Conservation (phyloP, 2,329 filamentous ascomycete species). For the Talaromyces verruculosus region DNA sequence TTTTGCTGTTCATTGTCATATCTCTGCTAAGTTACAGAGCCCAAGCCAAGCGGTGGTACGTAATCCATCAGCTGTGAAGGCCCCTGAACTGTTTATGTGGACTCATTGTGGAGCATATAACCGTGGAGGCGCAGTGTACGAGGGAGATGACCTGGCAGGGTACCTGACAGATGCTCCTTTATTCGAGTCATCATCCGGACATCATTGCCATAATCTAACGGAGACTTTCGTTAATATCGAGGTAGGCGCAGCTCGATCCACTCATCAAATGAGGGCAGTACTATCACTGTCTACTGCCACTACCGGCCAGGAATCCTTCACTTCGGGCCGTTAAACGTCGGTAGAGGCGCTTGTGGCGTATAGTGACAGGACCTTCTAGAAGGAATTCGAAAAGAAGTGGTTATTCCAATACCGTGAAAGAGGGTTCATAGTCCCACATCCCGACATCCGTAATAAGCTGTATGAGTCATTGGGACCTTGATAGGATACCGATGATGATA, state of each 20-base stretch:
- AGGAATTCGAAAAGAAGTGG: background rate
- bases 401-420: background rate
- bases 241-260: background rate
- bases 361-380: background rate
- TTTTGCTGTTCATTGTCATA: background rate
- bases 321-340: background rate
- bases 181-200: background rate
- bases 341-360: background rate
- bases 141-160: background rate
- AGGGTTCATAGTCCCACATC: background rate
- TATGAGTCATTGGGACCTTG: background rate
- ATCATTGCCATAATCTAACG: background rate
- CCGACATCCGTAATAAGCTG: background rate
- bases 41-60: background rate
- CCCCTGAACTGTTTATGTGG: background rate
- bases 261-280: background rate
- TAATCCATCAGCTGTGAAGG: background rate
- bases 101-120: background rate
- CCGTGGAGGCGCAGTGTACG: background rate
- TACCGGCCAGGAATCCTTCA: background rate
- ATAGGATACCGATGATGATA: background rate
- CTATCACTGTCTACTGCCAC: background rate
- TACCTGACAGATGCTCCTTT: background rate
- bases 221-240: background rate
- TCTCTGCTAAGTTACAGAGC: background rate